These are phyloP conservation scores for Fusarium foetens DNA, from an alignment of 2,329 filamentous ascomycete species.

Conservation along the genomic window DNA sequence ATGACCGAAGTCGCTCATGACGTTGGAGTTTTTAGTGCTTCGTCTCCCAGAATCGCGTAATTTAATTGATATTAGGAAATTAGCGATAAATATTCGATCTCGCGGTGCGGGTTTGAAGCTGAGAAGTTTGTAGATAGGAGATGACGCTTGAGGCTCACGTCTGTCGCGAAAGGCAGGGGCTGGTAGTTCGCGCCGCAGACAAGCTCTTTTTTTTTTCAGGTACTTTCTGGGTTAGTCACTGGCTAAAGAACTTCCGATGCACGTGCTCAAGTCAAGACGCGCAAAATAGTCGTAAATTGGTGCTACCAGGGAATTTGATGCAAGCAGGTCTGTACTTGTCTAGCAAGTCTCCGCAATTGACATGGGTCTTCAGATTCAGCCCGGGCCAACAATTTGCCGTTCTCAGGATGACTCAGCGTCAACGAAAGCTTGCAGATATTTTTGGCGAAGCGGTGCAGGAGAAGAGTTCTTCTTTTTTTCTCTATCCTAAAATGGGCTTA, in stretches of 20 bases:
- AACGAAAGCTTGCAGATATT: conserved; percentile 30
- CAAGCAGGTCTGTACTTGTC: conserved; percentile 29
- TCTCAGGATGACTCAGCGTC: conserved; percentile 43
- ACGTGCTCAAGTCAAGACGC: conserved; percentile 10
- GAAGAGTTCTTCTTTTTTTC: conserved; percentile 42
- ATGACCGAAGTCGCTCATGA: conserved; percentile 76
- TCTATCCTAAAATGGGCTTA: conserved; percentile 58
- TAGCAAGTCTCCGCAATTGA: conserved; percentile 12
- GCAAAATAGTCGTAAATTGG: conserved; percentile 9
- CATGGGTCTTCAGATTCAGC: conserved; percentile 6
- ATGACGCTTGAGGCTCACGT: conserved; percentile 37
- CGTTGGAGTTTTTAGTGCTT: conserved; percentile 23
- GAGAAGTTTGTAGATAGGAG: conserved; percentile 38
- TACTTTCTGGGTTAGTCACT: conserved; percentile 36
- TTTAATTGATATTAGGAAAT: conserved; percentile 14
- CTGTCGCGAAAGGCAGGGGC: conserved; percentile 44
- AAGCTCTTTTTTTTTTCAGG: conserved; percentile 27
- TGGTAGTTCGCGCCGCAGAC: conserved; percentile 39
- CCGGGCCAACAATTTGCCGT: conserved; percentile 43
- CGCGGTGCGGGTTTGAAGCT: conserved; percentile 20
- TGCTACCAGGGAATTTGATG: conserved; percentile 24
- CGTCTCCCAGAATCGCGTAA: conserved; percentile 17
- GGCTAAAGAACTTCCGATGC: conserved; percentile 8
- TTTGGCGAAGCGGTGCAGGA: conserved; percentile 19
- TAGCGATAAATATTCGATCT: background rate